These are phyloP conservation scores for Aspergillus spinulosporus DNA, from an alignment of 2,329 filamentous ascomycete species.

Conservation along the genomic window DNA sequence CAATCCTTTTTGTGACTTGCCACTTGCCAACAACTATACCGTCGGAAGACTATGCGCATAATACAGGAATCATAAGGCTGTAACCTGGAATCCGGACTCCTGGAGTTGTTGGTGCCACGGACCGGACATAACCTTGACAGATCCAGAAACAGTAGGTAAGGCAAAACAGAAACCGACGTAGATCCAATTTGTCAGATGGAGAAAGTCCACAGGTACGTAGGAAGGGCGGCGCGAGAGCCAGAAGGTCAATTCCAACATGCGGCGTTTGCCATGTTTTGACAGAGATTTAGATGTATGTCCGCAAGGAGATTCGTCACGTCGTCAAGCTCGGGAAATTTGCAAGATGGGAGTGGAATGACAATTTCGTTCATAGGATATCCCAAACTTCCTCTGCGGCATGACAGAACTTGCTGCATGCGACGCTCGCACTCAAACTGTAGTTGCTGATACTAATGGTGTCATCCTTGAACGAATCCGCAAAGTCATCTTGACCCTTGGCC, in stretches of 20 bases:
- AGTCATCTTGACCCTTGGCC: constrained; percentile 95
- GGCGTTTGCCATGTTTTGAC: constrained; percentile 15
- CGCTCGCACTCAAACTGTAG: constrained; percentile 93
- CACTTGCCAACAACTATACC: background rate
- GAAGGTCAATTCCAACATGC: constrained; percentile 9
- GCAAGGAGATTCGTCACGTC: constrained; percentile 35
- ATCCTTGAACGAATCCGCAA: constrained; percentile 90
- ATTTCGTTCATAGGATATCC: constrained; percentile 74
- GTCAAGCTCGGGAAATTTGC: constrained; percentile 20
- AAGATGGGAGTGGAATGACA: background rate
- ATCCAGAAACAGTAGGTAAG: constrained; percentile 16
- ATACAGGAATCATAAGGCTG: constrained; percentile 5
- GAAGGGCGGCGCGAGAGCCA: constrained; percentile 7
- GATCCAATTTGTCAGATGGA: constrained; percentile 13
- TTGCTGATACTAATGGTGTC: constrained; percentile 99
- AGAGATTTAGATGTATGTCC: constrained; percentile 20
- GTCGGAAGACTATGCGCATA: constrained; percentile 1
- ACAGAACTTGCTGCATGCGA: constrained; percentile 99
- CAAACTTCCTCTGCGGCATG: constrained; percentile 96
- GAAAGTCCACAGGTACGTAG: constrained; percentile 7
- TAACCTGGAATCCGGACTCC: background rate
- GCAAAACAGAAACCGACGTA: constrained; percentile 18
- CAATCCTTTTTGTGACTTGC: background rate
- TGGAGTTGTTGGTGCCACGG: background rate
- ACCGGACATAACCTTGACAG: constrained; percentile 1